These are phyloP conservation scores for Colletotrichum scovillei DNA, from an alignment of 2,329 filamentous ascomycete species.

Conservation along the genomic window DNA sequence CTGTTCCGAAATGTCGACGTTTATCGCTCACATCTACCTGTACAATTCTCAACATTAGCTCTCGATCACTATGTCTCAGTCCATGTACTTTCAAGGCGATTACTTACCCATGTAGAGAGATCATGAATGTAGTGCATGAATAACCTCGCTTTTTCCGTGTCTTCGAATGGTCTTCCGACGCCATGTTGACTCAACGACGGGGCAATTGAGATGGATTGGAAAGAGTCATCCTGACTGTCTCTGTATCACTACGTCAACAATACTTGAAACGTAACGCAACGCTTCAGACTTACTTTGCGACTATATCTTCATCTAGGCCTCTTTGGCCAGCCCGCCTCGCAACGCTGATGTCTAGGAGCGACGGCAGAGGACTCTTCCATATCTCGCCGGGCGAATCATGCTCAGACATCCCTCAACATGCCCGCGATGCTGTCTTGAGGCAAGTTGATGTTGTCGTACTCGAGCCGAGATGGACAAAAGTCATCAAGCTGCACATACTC, in stretches of 20 bases:
- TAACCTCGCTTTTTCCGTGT: constrained; percentile 9
- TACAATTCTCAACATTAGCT: neutral
- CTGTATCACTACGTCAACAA: neutral
- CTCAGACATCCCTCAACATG: constrained; percentile 14
- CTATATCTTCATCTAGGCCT: neutral
- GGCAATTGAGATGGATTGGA: neutral
- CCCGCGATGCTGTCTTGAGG: neutral
- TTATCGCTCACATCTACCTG: constrained; percentile 56
- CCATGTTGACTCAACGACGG: constrained; percentile 6
- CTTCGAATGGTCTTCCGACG: constrained; percentile 18
- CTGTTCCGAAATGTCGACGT: constrained; percentile 51
- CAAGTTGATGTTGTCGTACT: neutral
- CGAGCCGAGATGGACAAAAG: too few relatives aligned
- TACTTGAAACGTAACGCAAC: neutral
- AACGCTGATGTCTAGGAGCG: constrained; percentile 2
- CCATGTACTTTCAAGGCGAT: too few relatives aligned
- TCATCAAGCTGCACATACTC: too few relatives aligned
- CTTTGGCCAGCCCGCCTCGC: neutral
- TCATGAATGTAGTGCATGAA: constrained; percentile 29
- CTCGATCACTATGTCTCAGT: neutral
- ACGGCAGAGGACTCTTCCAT: constrained; percentile 16
- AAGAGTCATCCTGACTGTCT: neutral
- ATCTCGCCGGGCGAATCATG: neutral
- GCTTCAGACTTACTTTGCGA: neutral
- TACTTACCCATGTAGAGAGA: constrained; percentile 15